Conservation (phyloP, 352 stramenopile species). For the Phytopythium litorale region DNA sequence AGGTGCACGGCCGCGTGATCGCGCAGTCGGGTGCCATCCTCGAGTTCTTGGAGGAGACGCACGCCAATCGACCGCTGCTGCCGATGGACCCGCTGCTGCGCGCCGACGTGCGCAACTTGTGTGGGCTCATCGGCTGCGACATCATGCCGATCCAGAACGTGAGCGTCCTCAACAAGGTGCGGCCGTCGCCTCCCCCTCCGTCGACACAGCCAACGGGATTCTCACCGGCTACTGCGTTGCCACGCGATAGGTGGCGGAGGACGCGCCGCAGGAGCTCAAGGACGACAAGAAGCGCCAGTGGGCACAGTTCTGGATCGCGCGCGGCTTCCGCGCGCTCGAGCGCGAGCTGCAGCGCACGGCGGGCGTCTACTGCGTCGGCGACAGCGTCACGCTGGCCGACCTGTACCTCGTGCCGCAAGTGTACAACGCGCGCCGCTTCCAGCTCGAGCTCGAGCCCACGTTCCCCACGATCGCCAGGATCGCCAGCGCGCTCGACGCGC, state of each 20-base stretch:
- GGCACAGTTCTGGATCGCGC: conserved; percentile 67
- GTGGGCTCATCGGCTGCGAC: conserved; percentile 86
- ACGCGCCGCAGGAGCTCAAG: conserved; percentile 53
- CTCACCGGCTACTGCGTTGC: conserved; percentile 18
- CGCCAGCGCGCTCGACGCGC: conserved; percentile 44
- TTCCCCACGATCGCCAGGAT: conserved; percentile 89
- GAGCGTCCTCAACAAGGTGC: conserved; percentile 67
- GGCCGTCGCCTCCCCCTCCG: conserved; percentile 1
- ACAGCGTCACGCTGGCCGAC: conserved; percentile 88
- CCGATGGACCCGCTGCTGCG: conserved; percentile 63
- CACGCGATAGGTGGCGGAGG: conserved; percentile 45
- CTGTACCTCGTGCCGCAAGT: conserved; percentile 90
- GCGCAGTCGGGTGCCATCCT: conserved; percentile 91
- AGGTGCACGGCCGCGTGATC: conserved; percentile 70
- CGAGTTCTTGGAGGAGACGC: conserved; percentile 91
- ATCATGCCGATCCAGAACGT: conserved; percentile 89
- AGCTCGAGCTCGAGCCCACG: conserved; percentile 78
- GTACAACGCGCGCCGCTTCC: conserved; percentile 89
- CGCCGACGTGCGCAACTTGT: conserved; percentile 78
- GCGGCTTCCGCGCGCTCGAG: conserved; percentile 86
- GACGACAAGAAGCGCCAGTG: conserved; percentile 35
- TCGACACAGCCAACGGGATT: too few relatives aligned
- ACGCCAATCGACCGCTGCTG: conserved; percentile 47
- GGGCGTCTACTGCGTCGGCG: conserved; percentile 64
- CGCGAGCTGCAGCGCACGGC: conserved; percentile 44